Evolutionary conservation across 192 early-diverging fungal species (phyloP).

Genomic region (Coemansia sp.): DNA sequence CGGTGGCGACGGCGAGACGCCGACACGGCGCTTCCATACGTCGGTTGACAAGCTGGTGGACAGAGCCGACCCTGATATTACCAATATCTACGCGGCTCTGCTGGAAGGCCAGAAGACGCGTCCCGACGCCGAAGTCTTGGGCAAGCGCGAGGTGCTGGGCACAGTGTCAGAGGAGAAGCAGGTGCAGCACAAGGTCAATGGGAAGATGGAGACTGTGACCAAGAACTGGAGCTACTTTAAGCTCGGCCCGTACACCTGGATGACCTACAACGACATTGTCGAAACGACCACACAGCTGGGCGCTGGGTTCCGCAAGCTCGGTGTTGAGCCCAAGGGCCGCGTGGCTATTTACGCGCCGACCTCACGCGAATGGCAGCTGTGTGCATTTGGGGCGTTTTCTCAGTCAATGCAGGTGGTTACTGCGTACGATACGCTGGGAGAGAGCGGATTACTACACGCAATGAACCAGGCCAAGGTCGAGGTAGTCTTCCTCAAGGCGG

Average conservation of each 20-base stretch:
- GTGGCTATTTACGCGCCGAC: constrained; percentile 73
- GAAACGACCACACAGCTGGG: constrained; percentile 61
- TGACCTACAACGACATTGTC: constrained; percentile 73
- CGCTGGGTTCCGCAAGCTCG: constrained; percentile 69
- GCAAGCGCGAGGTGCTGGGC: constrained; percentile 65
- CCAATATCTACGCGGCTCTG: constrained; percentile 74
- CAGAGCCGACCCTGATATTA: constrained; percentile 50
- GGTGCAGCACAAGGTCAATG: constrained; percentile 46
- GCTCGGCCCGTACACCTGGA: constrained; percentile 75
- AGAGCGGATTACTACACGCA: constrained; percentile 79
- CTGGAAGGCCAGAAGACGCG: constrained; percentile 57
- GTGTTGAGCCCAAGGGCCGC: constrained; percentile 72
- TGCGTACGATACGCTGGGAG: constrained; percentile 82
- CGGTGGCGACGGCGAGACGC: constrained; percentile 22
- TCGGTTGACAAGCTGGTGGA: constrained; percentile 15
- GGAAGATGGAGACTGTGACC: constrained; percentile 58
- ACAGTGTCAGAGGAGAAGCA: constrained; percentile 54
- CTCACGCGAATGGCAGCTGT: constrained; percentile 51
- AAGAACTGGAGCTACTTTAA: constrained; percentile 59
- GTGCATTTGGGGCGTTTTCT: constrained; percentile 56
- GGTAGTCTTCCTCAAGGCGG: constrained; percentile 62
- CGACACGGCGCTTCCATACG: constrained; percentile 32
- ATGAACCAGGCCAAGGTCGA: constrained; percentile 77
- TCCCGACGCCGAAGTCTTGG: constrained; percentile 64
- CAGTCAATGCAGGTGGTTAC: constrained; percentile 78